Evolutionary conservation across 441 rosid species (phyloP).

Genomic region (Populus tomentosa): DNA sequence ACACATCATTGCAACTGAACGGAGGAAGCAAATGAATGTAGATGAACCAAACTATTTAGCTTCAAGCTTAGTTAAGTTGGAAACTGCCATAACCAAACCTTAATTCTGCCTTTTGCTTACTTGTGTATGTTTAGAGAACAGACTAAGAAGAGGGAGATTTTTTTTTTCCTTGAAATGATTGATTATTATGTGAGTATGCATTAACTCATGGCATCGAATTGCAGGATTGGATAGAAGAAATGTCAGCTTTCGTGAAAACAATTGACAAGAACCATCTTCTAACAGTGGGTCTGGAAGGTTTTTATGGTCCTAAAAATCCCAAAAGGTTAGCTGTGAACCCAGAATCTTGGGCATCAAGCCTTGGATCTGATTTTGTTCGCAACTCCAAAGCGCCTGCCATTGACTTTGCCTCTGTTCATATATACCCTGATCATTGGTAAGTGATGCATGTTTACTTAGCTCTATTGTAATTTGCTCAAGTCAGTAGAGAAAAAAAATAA

Average conservation of each 20-base stretch:
- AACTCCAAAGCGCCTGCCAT: conserved; percentile 52
- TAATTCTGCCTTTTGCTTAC: background rate
- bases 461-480: background rate
- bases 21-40: background rate
- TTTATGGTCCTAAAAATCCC: conserved; percentile 82
- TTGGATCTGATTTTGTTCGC: conserved; percentile 84
- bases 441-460: conserved; percentile 6
- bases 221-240: conserved; percentile 91
- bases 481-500: background rate
- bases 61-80: background rate
- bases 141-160: background rate
- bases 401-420: conserved; percentile 91
- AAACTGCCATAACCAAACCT: background rate
- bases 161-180: background rate
- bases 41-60: too few species aligned
- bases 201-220: conserved; percentile 15
- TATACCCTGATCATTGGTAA: conserved; percentile 95
- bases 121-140: background rate
- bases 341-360: conserved; percentile 65
- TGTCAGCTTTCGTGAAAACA: conserved; percentile 77
- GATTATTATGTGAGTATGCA: background rate
- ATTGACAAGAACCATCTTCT: conserved; percentile 81
- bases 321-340: conserved; percentile 76
- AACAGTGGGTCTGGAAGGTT: conserved; percentile 92
- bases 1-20: background rate